Percentiles rank a stretch among this genome's conserved stretches.
Conservation (phyloP, 768 basidiomycete genomes). For the Auricularia cornea region DNA sequence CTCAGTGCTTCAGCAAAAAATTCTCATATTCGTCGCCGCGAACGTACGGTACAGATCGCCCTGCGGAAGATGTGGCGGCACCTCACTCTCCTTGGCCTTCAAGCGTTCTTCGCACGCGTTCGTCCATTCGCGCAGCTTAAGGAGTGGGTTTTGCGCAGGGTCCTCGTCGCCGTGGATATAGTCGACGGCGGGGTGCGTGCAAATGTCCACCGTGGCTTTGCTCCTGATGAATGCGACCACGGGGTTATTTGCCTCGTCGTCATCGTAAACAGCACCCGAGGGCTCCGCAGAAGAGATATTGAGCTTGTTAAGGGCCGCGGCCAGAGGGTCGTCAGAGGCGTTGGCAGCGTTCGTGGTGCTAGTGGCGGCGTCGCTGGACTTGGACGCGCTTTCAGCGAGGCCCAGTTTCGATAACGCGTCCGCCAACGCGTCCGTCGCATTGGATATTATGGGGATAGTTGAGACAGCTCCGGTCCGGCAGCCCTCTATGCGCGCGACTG, state of each 20-base stretch:
- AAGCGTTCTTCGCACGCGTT: conserved; percentile 55
- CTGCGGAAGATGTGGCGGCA: conserved; percentile 62
- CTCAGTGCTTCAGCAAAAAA: not conserved
- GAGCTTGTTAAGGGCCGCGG: conserved; percentile 38
- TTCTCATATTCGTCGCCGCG: not conserved
- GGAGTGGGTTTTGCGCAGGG: conserved; percentile 39
- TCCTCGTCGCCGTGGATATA: conserved; percentile 66
- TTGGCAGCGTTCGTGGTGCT: no score
- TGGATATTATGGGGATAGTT: no score
- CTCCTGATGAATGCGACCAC: conserved; percentile 45
- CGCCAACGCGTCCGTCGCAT: conserved; percentile 13
- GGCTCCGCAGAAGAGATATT: conserved; percentile 5
- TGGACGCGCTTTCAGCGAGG: no score
- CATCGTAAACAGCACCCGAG: not conserved
- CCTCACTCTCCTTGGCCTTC: conserved; percentile 56
- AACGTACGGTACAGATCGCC: conserved; percentile 76
- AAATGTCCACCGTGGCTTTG: conserved; percentile 43
- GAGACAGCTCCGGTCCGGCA: no score
- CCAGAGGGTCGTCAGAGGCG: conserved; percentile 31
- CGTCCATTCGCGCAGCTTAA: conserved; percentile 53
- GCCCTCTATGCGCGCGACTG: conserved; percentile 66
- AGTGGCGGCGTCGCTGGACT: no score
- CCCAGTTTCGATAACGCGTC: no score
- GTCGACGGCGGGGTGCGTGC: conserved; percentile 57
- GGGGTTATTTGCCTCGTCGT: not conserved